Evolutionary conservation across 1,284 basidiomycete species (phyloP).

Genomic region (Leccinum fallax): DNA sequence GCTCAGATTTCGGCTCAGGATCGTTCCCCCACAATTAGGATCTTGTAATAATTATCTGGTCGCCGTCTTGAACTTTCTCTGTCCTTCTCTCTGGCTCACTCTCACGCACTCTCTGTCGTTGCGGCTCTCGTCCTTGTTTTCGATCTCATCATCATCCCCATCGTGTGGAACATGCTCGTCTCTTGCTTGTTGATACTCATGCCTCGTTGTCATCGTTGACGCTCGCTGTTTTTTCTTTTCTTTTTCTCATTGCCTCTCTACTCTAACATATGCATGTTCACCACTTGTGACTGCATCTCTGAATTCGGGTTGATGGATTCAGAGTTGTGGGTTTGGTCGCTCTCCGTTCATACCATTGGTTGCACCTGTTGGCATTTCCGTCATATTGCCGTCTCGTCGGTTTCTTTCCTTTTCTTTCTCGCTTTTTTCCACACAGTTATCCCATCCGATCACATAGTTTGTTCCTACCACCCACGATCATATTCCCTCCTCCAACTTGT

Average conservation of each 20-base stretch:
- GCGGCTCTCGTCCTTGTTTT: constrained; percentile 16
- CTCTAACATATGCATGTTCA: constrained; percentile 20
- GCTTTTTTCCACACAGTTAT: constrained; percentile 5
- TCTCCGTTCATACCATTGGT: constrained; percentile 18
- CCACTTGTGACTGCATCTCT: constrained; percentile 9
- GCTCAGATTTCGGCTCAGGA: background rate
- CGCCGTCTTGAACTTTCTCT: constrained; percentile 17
- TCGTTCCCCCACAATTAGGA: constrained; percentile 11
- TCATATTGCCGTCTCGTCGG: background rate
- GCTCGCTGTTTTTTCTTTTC: constrained; percentile 10
- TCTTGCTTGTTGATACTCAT: constrained; percentile 23
- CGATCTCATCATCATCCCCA: constrained; percentile 10
- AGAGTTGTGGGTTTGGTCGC: constrained; percentile 9
- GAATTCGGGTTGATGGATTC: constrained; percentile 11
- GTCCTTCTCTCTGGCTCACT: background rate
- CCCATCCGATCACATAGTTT: constrained; percentile 25
- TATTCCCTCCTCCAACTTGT: constrained; percentile 20
- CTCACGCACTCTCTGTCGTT: constrained; percentile 8
- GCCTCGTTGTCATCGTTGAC: constrained; percentile 10
- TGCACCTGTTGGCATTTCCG: constrained; percentile 15
- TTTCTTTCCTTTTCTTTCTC: constrained; percentile 3
- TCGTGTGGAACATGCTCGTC: constrained; percentile 26
- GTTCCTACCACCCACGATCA: constrained; percentile 7
- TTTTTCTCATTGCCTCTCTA: constrained; percentile 6
- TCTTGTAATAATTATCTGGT: constrained; percentile 31